These are phyloP conservation scores for Pseudopyricularia javanii DNA, from an alignment of 2,329 filamentous ascomycete genomes.

Conservation along the genomic window DNA sequence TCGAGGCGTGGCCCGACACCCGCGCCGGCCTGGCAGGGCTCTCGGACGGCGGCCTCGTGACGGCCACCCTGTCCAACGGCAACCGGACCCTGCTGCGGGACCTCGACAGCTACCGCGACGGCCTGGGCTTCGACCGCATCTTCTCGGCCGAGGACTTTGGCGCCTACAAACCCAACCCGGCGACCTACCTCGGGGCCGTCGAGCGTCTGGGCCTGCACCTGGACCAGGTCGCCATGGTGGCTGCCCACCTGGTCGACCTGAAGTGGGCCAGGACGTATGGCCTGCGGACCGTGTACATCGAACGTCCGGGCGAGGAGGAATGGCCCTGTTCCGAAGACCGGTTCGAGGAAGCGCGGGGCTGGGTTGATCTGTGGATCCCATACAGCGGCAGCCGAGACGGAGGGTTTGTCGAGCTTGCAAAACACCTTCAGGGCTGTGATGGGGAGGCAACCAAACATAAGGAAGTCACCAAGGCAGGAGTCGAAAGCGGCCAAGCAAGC, in stretches of 20 bases:
- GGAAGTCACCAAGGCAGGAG: neutral
- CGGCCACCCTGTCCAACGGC: conserved; percentile 63
- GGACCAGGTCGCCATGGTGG: conserved; percentile 61
- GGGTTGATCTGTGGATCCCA: conserved; percentile 54
- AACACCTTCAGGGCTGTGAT: conserved; percentile 2
- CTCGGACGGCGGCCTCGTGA: conserved; percentile 34
- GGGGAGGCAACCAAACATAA: neutral
- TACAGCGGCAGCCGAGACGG: conserved; percentile 22
- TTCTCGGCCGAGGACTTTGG: conserved; percentile 59
- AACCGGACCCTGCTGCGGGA: conserved; percentile 57
- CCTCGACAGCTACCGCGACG: conserved; percentile 39
- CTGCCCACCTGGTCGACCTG: conserved; percentile 61
- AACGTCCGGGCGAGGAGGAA: conserved; percentile 53
- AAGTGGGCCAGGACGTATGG: conserved; percentile 52
- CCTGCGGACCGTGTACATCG: conserved; percentile 62
- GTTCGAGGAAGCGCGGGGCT: conserved; percentile 35
- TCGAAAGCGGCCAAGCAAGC: neutral
- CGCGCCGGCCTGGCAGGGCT: conserved; percentile 41
- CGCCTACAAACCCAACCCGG: conserved; percentile 61
- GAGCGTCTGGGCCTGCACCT: conserved; percentile 42
- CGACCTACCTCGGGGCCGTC: conserved; percentile 58
- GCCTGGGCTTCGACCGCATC: conserved; percentile 53
- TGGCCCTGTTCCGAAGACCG: conserved; percentile 24
- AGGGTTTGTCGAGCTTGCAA: conserved; percentile 39
- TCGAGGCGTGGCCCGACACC: conserved; percentile 58